A percentile compares a stretch with the other conserved stretches of the same genome.
phyloP scores from a whole-genome alignment of 441 rosid genomes.

The Biscutella laevigata region DNA sequence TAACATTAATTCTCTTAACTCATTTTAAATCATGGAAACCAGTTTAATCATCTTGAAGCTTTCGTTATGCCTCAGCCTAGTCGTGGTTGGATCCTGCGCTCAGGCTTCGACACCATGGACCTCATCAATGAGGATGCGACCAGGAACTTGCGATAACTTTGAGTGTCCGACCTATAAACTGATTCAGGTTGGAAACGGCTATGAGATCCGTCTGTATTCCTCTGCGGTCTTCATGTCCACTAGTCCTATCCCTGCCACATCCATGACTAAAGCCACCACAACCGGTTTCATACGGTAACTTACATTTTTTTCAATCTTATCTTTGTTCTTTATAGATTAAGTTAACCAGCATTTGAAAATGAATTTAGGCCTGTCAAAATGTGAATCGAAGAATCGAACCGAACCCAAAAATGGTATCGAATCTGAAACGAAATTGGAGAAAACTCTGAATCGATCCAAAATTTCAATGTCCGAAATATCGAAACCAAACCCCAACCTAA shows the following conservation, averaged over 20 bases:
- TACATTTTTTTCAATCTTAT: not conserved
- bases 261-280: conserved; percentile 23
- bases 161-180: conserved; percentile 20
- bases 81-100: conserved; percentile 8
- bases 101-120: not conserved
- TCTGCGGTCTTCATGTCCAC: conserved; percentile 18
- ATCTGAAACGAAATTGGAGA: too few species aligned
- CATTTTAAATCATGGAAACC: conserved; percentile 16
- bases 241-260: conserved; percentile 4
- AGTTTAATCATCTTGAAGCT: conserved; percentile 13
- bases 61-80: conserved; percentile 11
- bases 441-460: too few species aligned
- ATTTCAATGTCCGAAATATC: too few species aligned
- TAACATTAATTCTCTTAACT: not conserved
- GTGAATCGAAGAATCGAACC: too few species aligned
- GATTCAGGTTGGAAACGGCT: not conserved
- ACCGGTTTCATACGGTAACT: conserved; percentile 19
- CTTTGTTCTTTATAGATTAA: too few species aligned
- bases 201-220: conserved; percentile 19
- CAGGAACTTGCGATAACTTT: conserved; percentile 11
- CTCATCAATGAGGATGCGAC: conserved; percentile 13
- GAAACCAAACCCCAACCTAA: too few species aligned
- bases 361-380: too few species aligned
- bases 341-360: too few species aligned
- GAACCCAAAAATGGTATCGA: too few species aligned